Base-by-base conservation (phyloP, 176 grass and related monocot genomes). In the Zizania latifolia region DNA sequence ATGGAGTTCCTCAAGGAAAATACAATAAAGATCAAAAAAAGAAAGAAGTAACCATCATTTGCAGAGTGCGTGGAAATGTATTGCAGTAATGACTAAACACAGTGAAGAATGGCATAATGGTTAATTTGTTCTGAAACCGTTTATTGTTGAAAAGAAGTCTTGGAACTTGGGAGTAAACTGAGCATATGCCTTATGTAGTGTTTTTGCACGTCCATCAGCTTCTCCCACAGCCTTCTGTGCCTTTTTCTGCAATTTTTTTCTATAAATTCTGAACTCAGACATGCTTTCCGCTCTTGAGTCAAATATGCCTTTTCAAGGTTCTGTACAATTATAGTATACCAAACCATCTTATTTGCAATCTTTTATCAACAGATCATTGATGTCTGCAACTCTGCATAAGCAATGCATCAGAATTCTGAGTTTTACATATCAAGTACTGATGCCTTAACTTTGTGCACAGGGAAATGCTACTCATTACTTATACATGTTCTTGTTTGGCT, bases 181-280 rank as follows among this genome's bases (percentile, higher is more conserved):
- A 8, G 27, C 28, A 26, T 23, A 56, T 24, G 5, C 12, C 69
- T 72, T 60, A 9, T 32, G 21, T 74, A 5, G 6, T 24, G 2
- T 34, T 31, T 60, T 59, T 70, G 27, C 19, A 70, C 39, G 5
- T 13, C 65, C 21, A 5, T 11, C 12, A 23, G 53, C 7, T 64
- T 65, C 35, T 41, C 43, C 16, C 19, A 68, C 4, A 0, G 19
- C 3, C 1, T 31, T 84, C 8, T 71, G 14, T 78, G 65, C 54
- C 65, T 10, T 34, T 78, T 44, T 8, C 45, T 78, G 45, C 39
- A 76, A 19, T 5, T 58, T 83, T 58, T 83, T 2, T 26, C 14
- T 19, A 71, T 15, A 51, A 33, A 54, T 71, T 0, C 17, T 71
- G 43, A 78, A 72, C 32, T 71, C 22, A 43, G 13, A 44, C 46